A percentile compares a stretch with the other conserved stretches of the same genome.
Conservation (phyloP, 371 early-diverging fungal species). For the Circinella umbellata region DNA sequence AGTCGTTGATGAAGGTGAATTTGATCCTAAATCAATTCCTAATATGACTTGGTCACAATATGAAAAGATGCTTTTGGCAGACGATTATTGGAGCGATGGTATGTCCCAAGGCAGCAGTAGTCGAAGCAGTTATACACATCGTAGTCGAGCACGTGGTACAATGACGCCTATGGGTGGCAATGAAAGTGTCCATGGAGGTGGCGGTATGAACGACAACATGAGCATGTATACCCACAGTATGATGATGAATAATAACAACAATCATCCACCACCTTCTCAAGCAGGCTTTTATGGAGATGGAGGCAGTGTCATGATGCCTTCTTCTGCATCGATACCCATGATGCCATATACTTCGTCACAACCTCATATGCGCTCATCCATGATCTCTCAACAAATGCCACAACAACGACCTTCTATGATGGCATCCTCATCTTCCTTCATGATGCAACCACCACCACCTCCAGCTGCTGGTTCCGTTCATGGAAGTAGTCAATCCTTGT, state of each 20-base stretch:
- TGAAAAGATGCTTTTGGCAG: constrained; percentile 73
- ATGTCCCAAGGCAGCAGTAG: constrained; percentile 42
- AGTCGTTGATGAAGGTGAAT: constrained; percentile 53
- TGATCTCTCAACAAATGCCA: constrained; percentile 27
- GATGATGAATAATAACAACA: constrained; percentile 21
- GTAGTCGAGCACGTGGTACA: constrained; percentile 11
- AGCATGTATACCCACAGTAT: constrained; percentile 40
- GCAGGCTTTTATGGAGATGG: constrained; percentile 10
- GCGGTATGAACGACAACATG: constrained; percentile 13
- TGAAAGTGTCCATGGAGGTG: constrained; percentile 7
- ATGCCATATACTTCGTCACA: constrained; percentile 32
- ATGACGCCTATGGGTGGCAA: constrained; percentile 4
- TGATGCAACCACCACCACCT: constrained; percentile 16
- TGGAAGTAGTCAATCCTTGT: constrained; percentile 36
- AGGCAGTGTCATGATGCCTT: constrained; percentile 22
- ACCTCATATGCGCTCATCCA: constrained; percentile 17
- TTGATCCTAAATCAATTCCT: constrained; percentile 62
- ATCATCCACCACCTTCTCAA: constrained; percentile 8
- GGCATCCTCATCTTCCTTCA: constrained; percentile 19
- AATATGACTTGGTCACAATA: constrained; percentile 91
- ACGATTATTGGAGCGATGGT: constrained; percentile 47
- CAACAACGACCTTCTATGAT: constrained; percentile 29
- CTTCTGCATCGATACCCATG: constrained; percentile 40
- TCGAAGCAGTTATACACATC: constrained; percentile 28
- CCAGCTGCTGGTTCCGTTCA: constrained; percentile 9